Base-by-base conservation (phyloP, 352 stramenopile species). In the Phytopythium sindhum region DNA sequence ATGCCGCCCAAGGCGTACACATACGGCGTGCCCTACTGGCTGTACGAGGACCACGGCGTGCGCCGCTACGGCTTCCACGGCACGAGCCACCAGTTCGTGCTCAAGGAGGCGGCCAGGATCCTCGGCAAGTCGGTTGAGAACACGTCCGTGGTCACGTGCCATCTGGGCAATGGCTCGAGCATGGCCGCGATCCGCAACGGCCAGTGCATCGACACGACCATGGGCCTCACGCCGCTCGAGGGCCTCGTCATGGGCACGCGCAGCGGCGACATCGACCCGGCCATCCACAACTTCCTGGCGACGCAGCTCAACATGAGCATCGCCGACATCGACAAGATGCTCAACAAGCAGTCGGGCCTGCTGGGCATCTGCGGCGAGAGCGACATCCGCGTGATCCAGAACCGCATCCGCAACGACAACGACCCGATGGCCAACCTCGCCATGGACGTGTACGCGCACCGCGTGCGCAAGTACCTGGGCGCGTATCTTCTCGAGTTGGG, bases 41-140 rank as follows among this genome's bases (percentile, higher is more conserved):
- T 96, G 8, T 93, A 93, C 69, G 64, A 93, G 47, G 63, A 95
- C 59, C 83, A 89, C 57, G 80, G 83, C 33, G 84, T 97, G 64
- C 85, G 90, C 52, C 86, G 88, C 61, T 97, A 96, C 69, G 90
- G 90, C 33, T 97, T 97, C 72, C 90, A 97, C 69, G 90, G 90
- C 47, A 97, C 90, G 23, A 94, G 80, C 64, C 86, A 96, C 67
- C 78, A 91, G 64, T 97, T 90, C 61, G 89, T 97, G 24, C 77
- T 86, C 35, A 69, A 84, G 53, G 74, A 96, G 60, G 90, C 88
- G 19, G 77, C 84, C 5, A 63, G 52, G 47, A 73, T 81, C 26
- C 63, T 95, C 11, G 68, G 68, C 61, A 92, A 93, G 57, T 69
- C 80, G 10, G 54, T 89, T 24, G 64, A 78, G 8, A 33, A 80